Percentiles rank a stretch among this genome's conserved stretches.
These are phyloP conservation scores for Plantago lanceolata DNA, from an alignment of 305 asterid genomes.

Conservation along the genomic window DNA sequence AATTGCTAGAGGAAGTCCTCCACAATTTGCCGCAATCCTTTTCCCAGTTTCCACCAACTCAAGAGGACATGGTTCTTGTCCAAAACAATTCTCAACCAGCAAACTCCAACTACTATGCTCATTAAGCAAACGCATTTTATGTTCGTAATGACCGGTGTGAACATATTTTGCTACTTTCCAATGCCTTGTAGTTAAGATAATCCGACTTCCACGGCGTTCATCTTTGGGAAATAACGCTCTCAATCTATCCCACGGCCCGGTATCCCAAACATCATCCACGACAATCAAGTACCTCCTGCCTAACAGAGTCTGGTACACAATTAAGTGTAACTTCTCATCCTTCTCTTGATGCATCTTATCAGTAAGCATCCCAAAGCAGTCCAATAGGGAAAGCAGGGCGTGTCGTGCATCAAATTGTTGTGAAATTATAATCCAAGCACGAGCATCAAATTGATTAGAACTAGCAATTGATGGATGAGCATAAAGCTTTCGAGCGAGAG, in stretches of 20 bases:
- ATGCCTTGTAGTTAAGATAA: conserved; percentile 21
- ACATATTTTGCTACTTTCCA: not conserved
- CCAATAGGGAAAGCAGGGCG: not conserved
- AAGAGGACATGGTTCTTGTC: not conserved
- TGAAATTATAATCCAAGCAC: not conserved
- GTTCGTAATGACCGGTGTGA: not conserved
- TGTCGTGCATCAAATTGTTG: not conserved
- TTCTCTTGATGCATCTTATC: not conserved
- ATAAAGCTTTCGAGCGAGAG: not conserved
- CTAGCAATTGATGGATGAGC: not conserved
- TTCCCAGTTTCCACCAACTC: conserved; percentile 9
- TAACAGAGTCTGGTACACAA: not conserved
- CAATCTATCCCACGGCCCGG: conserved; percentile 15
- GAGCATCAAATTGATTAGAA: not conserved
- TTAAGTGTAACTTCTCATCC: not conserved
- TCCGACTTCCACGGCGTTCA: conserved; percentile 17
- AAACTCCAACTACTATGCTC: conserved; percentile 3
- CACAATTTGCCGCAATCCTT: conserved; percentile 3
- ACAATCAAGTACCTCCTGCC: conserved; percentile 22
- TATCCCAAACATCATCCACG: conserved; percentile 20
- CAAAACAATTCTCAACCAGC: not conserved
- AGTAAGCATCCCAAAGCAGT: not conserved
- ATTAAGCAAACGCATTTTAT: not conserved
- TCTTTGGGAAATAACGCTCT: conserved; percentile 12
- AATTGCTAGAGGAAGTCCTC: conserved; percentile 13